Percentiles rank a stretch among this genome's conserved stretches.
Conservation (phyloP, 495 filamentous ascomycete genomes). For the Aspergillus asperescens region DNA sequence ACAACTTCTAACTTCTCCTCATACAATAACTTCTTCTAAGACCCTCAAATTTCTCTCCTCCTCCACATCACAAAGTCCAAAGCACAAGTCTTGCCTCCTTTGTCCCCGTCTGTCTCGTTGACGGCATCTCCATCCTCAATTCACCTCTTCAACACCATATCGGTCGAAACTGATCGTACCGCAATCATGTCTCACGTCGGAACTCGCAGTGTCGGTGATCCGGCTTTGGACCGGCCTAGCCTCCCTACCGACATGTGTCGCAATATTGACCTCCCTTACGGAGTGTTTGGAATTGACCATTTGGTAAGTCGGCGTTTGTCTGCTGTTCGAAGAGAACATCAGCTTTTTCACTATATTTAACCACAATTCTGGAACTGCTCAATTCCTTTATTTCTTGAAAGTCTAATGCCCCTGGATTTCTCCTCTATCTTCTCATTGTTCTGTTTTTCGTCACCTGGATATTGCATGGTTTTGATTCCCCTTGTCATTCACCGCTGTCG, state of each 20-base stretch:
- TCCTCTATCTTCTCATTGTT: neutral
- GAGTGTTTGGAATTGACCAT: conserved; percentile 22
- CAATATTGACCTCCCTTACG: conserved; percentile 27
- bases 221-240: conserved; percentile 19
- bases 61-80: too few relatives aligned
- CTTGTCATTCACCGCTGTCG: conserved; percentile 6
- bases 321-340: neutral
- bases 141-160: neutral
- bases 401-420: neutral
- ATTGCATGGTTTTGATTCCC: neutral
- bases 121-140: neutral
- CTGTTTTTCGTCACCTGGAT: neutral
- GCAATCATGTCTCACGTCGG: neutral
- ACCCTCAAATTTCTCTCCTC: neutral
- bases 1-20: too few relatives aligned
- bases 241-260: conserved; percentile 22
- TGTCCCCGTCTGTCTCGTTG: neutral
- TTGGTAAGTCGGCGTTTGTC: conserved; percentile 21
- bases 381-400: neutral
- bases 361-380: neutral
- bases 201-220: conserved; percentile 14
- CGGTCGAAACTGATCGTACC: neutral
- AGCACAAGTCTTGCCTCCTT: neutral
- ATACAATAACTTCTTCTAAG: too few relatives aligned
- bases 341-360: neutral